These are phyloP conservation scores for Rhizopogon roseolus DNA, from an alignment of 768 basidiomycete genomes.

Conservation along the genomic window DNA sequence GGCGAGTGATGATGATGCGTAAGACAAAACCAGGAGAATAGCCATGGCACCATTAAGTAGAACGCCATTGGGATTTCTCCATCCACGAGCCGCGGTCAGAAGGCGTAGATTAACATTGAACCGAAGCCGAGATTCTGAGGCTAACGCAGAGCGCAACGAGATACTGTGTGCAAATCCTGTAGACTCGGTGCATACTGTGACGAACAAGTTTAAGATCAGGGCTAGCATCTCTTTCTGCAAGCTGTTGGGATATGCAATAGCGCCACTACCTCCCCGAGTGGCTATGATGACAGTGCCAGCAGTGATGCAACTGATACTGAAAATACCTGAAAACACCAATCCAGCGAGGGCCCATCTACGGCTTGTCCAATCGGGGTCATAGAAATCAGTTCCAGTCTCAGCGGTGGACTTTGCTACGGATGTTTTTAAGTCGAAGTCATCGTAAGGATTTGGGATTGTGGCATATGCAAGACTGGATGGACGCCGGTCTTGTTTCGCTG, in stretches of 20 bases:
- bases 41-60: conserved; percentile 17
- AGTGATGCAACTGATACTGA: conserved; percentile 19
- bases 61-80: conserved; percentile 18
- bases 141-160: conserved; percentile 21
- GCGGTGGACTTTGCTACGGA: not conserved
- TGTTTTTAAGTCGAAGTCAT: not conserved
- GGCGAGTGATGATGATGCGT: conserved; percentile 21
- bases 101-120: conserved; percentile 26
- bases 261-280: not conserved
- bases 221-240: conserved; percentile 13
- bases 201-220: conserved; percentile 21
- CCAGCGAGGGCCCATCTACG: conserved; percentile 22
- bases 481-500: too few species aligned
- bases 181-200: conserved; percentile 23
- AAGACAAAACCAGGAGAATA: conserved; percentile 23
- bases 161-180: conserved; percentile 22
- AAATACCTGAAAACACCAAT: conserved; percentile 14
- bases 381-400: conserved; percentile 21
- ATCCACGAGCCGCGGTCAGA: conserved; percentile 15
- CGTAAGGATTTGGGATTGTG: not conserved
- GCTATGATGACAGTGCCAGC: conserved; percentile 9
- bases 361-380: conserved; percentile 18
- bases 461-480: not conserved
- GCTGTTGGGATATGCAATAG: not conserved
- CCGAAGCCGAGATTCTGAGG: conserved; percentile 17